Conservation (phyloP, 345 rosid species). For the Syzygium oleosum region DNA sequence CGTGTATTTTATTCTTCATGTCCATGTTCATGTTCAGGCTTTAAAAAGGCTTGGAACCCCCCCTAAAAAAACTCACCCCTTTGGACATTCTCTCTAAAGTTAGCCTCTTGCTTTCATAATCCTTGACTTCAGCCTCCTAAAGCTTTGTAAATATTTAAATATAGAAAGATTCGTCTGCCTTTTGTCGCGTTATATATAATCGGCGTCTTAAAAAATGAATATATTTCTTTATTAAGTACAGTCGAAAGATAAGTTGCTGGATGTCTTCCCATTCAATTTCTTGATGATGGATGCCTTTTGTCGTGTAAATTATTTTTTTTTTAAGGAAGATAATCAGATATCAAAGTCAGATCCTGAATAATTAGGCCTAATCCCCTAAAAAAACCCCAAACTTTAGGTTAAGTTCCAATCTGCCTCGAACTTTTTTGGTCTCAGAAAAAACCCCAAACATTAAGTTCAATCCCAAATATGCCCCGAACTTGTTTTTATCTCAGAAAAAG, state of each 20-base stretch:
- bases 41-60: neutral
- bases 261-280: no score
- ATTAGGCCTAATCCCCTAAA: neutral
- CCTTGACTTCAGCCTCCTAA: neutral
- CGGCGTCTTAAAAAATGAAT: neutral
- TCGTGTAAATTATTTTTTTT: neutral
- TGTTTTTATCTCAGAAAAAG: no score
- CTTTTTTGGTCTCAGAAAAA: no score
- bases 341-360: neutral
- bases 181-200: neutral
- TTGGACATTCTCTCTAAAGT: neutral
- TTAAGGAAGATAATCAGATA: neutral
- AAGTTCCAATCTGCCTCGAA: no score
- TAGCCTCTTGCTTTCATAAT: neutral
- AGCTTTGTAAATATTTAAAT: neutral
- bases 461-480: no score
- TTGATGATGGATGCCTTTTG: no score
- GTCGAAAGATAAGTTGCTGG: neutral
- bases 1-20: neutral
- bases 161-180: neutral
- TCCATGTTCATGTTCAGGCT: neutral
- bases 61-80: neutral
- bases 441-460: rapidly evolving
- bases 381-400: rapidly evolving
- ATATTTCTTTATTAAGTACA: neutral